phyloP scores from a whole-genome alignment of 192 early-diverging fungal genomes.

The Dimargaris xerosporica region DNA sequence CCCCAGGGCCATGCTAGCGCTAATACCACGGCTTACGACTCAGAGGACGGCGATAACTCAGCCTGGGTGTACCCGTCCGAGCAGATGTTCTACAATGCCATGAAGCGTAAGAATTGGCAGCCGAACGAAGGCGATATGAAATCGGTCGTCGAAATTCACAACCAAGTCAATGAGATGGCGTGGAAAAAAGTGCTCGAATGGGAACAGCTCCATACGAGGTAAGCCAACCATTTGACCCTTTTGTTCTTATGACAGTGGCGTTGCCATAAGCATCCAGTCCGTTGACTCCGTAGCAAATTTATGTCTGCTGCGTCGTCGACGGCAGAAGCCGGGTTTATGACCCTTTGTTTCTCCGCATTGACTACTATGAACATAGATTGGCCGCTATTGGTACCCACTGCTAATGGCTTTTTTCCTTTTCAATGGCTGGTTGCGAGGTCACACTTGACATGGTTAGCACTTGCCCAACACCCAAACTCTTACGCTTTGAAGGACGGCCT shows the following conservation, averaged over 20 bases:
- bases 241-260: neutral
- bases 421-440: neutral
- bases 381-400: neutral
- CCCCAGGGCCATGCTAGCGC: neutral
- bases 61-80: slow-evolving; percentile 84
- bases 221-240: neutral
- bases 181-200: slow-evolving; percentile 79
- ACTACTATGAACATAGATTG: neutral
- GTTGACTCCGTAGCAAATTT: neutral
- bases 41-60: neutral
- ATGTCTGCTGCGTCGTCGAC: neutral
- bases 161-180: slow-evolving; percentile 81
- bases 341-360: neutral
- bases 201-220: slow-evolving; percentile 33
- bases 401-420: neutral
- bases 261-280: neutral
- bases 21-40: neutral
- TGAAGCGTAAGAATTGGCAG: slow-evolving; percentile 82
- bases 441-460: neutral
- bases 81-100: slow-evolving; percentile 93
- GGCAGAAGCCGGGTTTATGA: neutral
- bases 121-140: slow-evolving; percentile 69
- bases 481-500: slow-evolving; percentile 26
- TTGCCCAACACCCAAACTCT: slow-evolving; percentile 23
- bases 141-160: slow-evolving; percentile 86